These are phyloP conservation scores for Naganishia albida DNA, from an alignment of 1,284 basidiomycete species.

Conservation along the genomic window DNA sequence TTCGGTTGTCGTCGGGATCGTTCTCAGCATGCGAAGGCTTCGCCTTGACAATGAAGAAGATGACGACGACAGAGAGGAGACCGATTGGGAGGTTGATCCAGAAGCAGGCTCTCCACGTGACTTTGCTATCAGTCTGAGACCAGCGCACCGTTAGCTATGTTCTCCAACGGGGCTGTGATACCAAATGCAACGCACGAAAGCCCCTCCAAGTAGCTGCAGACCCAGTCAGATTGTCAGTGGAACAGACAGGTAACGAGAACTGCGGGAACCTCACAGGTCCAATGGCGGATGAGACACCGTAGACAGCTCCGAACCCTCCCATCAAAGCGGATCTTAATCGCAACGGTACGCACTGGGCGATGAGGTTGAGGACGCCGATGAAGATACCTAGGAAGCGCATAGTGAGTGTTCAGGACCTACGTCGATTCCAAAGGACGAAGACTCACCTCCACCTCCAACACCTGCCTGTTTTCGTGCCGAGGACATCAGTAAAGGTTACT, in stretches of 20 bases:
- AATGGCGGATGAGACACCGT: slow-evolving; percentile 47
- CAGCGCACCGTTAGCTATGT: not conserved
- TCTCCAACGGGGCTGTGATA: no score
- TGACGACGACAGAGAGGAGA: slow-evolving; percentile 47
- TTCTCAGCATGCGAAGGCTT: slow-evolving; percentile 30
- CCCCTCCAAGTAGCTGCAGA: slow-evolving; percentile 51
- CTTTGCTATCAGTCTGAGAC: slow-evolving; percentile 34
- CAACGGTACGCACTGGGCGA: slow-evolving; percentile 54
- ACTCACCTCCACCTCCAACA: slow-evolving; percentile 21
- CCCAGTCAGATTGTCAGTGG: not conserved
- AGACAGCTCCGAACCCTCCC: slow-evolving; percentile 51
- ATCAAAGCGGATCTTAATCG: slow-evolving; percentile 55
- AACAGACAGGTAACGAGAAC: not conserved
- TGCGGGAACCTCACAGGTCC: not conserved
- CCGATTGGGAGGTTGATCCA: slow-evolving; percentile 57
- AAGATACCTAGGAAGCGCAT: slow-evolving; percentile 42
- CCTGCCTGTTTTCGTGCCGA: slow-evolving; percentile 1
- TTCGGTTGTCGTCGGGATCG: slow-evolving; percentile 26
- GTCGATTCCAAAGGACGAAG: not conserved
- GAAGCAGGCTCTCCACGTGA: slow-evolving; percentile 57
- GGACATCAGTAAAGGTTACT: no score
- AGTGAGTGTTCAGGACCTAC: no score
- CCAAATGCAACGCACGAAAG: slow-evolving; percentile 52
- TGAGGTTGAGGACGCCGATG: slow-evolving; percentile 55
- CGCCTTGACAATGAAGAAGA: slow-evolving; percentile 52